A percentile compares a stretch with the other conserved stretches of the same genome.
Conservation (phyloP, 306 rosid genomes). For the Vicia faba region DNA sequence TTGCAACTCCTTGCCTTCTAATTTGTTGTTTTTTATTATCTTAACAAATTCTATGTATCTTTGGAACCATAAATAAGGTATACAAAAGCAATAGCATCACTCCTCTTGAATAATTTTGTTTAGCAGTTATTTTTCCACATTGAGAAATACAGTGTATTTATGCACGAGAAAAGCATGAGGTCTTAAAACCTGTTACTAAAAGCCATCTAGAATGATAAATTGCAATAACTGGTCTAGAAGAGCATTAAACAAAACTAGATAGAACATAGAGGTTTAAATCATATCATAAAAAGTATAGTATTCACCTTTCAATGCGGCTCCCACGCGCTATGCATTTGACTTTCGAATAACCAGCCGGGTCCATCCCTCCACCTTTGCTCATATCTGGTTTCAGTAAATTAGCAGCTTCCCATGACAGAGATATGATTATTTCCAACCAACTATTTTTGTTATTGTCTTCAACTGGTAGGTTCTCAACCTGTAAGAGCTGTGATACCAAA, state of each 20-base stretch:
- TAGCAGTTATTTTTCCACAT: neutral
- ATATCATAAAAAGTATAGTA: constrained; percentile 23
- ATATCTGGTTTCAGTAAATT: constrained; percentile 88
- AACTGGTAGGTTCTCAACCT: constrained; percentile 77
- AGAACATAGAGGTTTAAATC: constrained; percentile 25
- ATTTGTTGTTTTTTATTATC: constrained; percentile 6
- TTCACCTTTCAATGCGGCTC: constrained; percentile 67
- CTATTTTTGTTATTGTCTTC: constrained; percentile 59
- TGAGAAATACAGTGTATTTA: constrained; percentile 1
- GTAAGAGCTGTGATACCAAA: constrained; percentile 83
- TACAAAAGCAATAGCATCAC: constrained; percentile 1
- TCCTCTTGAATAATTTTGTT: constrained; percentile 1
- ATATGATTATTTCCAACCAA: constrained; percentile 90
- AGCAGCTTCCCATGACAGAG: constrained; percentile 97
- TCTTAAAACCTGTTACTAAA: constrained; percentile 25
- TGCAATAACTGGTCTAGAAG: constrained; percentile 36
- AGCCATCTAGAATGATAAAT: constrained; percentile 18
- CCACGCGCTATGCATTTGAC: constrained; percentile 94
- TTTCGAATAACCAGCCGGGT: constrained; percentile 93
- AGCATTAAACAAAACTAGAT: constrained; percentile 15
- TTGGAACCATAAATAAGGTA: constrained; percentile 24
- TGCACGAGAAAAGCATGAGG: constrained; percentile 7
- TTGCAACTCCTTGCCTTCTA: constrained; percentile 14
- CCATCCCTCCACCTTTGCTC: constrained; percentile 95
- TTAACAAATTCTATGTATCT: constrained; percentile 14